Evolutionary conservation across 2,329 filamentous ascomycete species (phyloP).

Genomic region (Bimuria novae-zelandiae): DNA sequence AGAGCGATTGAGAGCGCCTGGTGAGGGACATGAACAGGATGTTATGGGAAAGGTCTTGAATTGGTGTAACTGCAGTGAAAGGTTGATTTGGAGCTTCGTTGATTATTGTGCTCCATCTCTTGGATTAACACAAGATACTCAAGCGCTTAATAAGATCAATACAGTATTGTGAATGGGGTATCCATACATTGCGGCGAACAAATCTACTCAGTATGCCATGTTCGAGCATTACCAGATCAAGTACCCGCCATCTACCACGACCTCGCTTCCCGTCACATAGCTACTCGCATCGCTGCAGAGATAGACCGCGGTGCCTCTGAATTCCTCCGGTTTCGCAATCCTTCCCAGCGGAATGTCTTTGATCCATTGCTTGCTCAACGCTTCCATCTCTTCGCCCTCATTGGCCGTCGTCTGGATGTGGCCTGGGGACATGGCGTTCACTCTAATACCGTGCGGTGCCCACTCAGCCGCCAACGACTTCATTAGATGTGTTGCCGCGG

Average conservation of each 20-base stretch:
- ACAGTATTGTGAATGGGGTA: too few species aligned
- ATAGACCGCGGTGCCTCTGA: constrained; percentile 39
- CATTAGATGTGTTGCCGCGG: constrained; percentile 77
- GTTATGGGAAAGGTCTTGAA: too few species aligned
- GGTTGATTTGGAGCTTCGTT: too few species aligned
- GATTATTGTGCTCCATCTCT: too few species aligned
- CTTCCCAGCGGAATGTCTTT: constrained; percentile 43
- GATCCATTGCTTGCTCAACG: constrained; percentile 36
- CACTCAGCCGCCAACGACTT: constrained; percentile 82
- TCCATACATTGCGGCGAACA: too few species aligned
- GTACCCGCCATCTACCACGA: constrained; percentile 60
- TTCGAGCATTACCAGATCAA: constrained; percentile 38
- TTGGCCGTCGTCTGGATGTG: constrained; percentile 84
- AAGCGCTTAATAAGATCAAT: too few species aligned
- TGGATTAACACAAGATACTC: too few species aligned
- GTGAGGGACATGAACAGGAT: too few species aligned
- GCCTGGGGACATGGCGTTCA: constrained; percentile 82
- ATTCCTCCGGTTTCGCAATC: constrained; percentile 46
- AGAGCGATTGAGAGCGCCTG: too few species aligned
- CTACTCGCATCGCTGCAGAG: constrained; percentile 21
- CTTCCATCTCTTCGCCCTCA: constrained; percentile 43
- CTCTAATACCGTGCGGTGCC: constrained; percentile 76
- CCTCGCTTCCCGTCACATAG: constrained; percentile 71
- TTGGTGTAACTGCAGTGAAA: too few species aligned
- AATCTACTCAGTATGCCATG: too few species aligned